Base-by-base conservation (phyloP, 208 protist genomes). In the Acanthamoeba triangularis region DNA sequence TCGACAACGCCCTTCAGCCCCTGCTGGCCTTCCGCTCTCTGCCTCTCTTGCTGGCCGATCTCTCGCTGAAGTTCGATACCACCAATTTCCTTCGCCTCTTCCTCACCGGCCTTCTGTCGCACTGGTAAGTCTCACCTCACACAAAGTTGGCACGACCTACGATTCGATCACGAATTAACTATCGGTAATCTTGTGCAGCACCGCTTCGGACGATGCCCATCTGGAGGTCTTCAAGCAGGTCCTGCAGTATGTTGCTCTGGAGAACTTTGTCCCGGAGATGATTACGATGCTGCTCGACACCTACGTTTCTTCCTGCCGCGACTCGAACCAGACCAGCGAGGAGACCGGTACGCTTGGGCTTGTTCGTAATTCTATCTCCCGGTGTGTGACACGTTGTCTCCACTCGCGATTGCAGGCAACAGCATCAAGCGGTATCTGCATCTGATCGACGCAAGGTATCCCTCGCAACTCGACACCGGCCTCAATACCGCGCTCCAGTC, bases 51-150 rank as follows among this genome's bases (percentile, higher is more conserved):
- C 30, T 95, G 25, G 47, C 54, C 78, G 49, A 69, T 25, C 47
- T 95, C 16, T 52, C 52, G 20, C 49, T 54, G 54, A 65, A 63
- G 28, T 94, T 80, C 18, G 90, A 95, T 30, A 78, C 47, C 76
- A 44, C 65, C 67, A 95, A 95, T 18, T 95, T 94, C 69, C 35
- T 95, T 23, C 69, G 78, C 10, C 52, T 61, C 25, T 52, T 95
- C 76, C 37, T 95, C 16, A 84, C 63, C 23, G 30, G 37, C 20
- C 88, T 93, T 33, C 28, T 93, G 37, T 54, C 59, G 13, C 35
- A 54, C 65, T 93, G 88, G 88, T 93, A 93, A 11, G 63, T 14
- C 5, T 82, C 6, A n/a, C n/a, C 30, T 11, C n/a, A n/a, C n/a
- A 14, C 30, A 47, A 44, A 52, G n/a, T 93, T 4, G 18, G 82